phyloP scores from a whole-genome alignment of 2,329 filamentous ascomycete species.

The Aspergillus jensenii region DNA sequence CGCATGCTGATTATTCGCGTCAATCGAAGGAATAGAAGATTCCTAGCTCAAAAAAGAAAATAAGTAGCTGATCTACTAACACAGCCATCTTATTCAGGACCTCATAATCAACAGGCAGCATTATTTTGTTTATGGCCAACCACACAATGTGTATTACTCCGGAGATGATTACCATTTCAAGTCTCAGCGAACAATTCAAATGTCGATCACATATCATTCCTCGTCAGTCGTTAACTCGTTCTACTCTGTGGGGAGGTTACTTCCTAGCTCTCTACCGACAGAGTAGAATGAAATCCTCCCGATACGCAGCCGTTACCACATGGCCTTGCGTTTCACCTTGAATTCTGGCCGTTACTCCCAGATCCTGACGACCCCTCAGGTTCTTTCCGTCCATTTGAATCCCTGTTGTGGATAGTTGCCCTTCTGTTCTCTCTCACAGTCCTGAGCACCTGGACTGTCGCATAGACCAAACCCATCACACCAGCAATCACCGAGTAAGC shows the following conservation, averaged over 20 bases:
- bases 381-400: background rate
- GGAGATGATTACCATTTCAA: background rate
- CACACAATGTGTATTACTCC: background rate
- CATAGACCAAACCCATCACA: conserved; percentile 3
- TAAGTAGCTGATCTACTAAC: background rate
- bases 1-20: background rate
- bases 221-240: background rate
- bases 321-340: background rate
- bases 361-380: background rate
- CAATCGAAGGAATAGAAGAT: background rate
- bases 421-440: background rate
- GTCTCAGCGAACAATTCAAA: background rate
- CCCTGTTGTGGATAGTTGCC: background rate
- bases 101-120: background rate
- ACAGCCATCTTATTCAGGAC: background rate
- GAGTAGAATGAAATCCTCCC: background rate
- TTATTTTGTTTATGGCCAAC: background rate
- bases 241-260: background rate
- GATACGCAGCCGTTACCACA: background rate
- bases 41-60: background rate
- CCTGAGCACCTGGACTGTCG: background rate
- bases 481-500: conserved; percentile 15
- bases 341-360: background rate
- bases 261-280: background rate
- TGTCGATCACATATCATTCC: background rate